Evolutionary conservation across 805 yeast species (phyloP).

Genomic region (Spathaspora boniae): DNA sequence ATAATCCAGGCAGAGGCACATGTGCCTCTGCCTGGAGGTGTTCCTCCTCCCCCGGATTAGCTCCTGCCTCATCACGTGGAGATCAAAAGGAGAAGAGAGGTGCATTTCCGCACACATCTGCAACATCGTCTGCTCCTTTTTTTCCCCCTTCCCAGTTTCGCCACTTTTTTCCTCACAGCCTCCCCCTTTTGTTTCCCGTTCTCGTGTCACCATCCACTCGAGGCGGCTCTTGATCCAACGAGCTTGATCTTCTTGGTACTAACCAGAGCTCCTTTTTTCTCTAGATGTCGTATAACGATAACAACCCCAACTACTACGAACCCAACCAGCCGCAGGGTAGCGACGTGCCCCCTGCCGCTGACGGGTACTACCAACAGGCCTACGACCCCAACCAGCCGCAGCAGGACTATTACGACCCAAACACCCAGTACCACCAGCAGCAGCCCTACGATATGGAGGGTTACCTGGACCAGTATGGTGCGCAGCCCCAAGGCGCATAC

Average conservation of each 20-base stretch:
- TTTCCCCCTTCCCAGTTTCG: not conserved
- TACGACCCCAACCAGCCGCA: conserved; percentile 18
- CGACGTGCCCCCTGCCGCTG: conserved; percentile 12
- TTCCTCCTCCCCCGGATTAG: too few relatives aligned
- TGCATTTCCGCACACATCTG: not conserved
- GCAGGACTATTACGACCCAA: conserved; percentile 52
- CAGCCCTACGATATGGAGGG: conserved; percentile 49
- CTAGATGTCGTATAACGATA: conserved; percentile 62
- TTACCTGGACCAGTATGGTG: conserved; percentile 32
- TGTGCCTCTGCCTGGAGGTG: too few relatives aligned
- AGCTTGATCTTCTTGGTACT: conserved; percentile 2
- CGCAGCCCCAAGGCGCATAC: conserved; percentile 35
- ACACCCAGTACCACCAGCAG: conserved; percentile 46
- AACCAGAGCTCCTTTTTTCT: conserved; percentile 3
- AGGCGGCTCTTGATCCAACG: too few relatives aligned
- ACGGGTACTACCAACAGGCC: conserved; percentile 29
- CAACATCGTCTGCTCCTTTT: not conserved
- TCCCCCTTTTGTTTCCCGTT: too few relatives aligned
- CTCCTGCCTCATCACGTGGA: too few relatives aligned
- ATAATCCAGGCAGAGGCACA: too few relatives aligned
- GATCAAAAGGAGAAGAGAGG: conserved; percentile 1
- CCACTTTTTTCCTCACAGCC: not conserved
- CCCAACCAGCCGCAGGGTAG: conserved; percentile 41
- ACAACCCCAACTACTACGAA: conserved; percentile 45
- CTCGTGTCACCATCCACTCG: too few relatives aligned